Evolutionary conservation across 208 protist genomes (phyloP).

Genomic region (Leishmania guyanensis): DNA sequence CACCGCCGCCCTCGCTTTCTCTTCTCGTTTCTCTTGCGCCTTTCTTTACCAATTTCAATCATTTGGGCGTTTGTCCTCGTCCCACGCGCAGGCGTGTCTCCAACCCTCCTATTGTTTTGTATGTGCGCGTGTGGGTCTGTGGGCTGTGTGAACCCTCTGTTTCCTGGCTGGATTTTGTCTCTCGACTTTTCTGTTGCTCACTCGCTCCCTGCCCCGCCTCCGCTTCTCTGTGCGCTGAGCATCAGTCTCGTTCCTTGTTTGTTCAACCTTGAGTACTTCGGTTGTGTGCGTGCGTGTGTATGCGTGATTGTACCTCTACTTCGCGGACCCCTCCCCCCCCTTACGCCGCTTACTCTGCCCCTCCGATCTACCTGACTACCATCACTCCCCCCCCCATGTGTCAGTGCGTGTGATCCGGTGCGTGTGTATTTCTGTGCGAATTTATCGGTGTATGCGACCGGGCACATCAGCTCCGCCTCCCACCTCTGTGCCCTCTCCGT

Average conservation of each 20-base stretch:
- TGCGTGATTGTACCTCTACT: background rate
- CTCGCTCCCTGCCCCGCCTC: background rate
- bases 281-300: too few relatives aligned
- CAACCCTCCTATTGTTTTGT: background rate
- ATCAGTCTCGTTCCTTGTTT: too few relatives aligned
- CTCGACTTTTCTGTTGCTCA: background rate
- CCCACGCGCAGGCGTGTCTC: background rate
- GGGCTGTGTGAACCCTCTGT: background rate
- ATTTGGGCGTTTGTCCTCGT: background rate
- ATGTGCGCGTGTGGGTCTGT: background rate
- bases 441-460: background rate
- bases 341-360: background rate
- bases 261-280: too few relatives aligned
- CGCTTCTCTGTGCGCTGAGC: too few relatives aligned
- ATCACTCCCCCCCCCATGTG: background rate
- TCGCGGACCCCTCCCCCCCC: too few relatives aligned
- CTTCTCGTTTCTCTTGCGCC: background rate
- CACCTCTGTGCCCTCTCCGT: background rate
- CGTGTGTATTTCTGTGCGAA: background rate
- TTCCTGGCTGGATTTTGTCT: background rate
- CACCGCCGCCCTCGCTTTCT: too few relatives aligned
- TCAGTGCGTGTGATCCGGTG: background rate
- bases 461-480: background rate
- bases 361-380: too few relatives aligned
- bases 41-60: background rate